phyloP scores from a whole-genome alignment of 2,329 filamentous ascomycete species.

The Tolypocladium inflatum region DNA sequence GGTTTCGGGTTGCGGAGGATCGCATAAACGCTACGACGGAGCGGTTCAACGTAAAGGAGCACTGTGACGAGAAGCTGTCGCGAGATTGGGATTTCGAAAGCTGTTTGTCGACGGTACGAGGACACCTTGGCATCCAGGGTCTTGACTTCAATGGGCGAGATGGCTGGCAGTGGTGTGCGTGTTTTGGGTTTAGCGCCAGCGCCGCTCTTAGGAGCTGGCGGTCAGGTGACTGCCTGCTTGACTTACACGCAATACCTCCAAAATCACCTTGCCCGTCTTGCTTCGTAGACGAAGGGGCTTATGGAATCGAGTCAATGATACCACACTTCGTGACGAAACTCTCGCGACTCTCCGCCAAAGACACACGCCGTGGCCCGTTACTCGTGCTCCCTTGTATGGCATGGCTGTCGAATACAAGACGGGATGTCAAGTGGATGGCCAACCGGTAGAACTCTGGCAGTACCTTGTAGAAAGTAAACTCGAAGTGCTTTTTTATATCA shows the following conservation, averaged over 20 bases:
- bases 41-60: not conserved
- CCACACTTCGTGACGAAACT: not conserved
- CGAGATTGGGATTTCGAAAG: not conserved
- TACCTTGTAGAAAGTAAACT: too few relatives aligned
- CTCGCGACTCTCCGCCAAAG: not conserved
- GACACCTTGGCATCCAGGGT: conserved; percentile 7
- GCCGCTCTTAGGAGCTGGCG: not conserved
- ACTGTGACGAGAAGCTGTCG: not conserved
- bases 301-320: not conserved
- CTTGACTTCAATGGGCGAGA: not conserved
- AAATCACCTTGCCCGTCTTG: not conserved
- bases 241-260: not conserved
- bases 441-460: too few relatives aligned
- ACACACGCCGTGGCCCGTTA: too few relatives aligned
- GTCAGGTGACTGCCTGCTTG: not conserved
- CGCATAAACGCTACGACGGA: not conserved
- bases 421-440: too few relatives aligned
- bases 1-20: not conserved
- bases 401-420: too few relatives aligned
- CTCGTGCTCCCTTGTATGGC: too few relatives aligned
- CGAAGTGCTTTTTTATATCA: too few relatives aligned
- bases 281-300: not conserved
- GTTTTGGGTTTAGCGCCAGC: conserved; percentile 4
- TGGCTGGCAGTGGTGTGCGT: not conserved
- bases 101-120: conserved; percentile 1